Conservation (phyloP, 345 rosid species). For the Sonneratia alba region DNA sequence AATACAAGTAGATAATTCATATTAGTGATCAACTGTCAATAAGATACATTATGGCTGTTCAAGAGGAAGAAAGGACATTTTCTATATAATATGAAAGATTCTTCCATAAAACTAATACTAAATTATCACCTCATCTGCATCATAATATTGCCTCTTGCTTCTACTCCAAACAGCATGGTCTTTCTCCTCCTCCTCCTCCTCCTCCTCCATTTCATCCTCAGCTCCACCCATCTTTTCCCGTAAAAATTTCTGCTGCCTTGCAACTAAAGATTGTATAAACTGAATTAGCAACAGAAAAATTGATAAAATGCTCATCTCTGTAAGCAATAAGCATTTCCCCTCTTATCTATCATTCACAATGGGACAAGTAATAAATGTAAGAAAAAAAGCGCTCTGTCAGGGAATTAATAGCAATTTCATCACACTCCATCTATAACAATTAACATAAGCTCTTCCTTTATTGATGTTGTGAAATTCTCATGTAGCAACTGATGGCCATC, state of each 20-base stretch:
- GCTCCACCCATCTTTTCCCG: conserved; percentile 51
- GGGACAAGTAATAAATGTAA: too few species aligned
- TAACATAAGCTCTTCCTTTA: too few species aligned
- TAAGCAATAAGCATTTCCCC: too few species aligned
- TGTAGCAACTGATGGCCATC: too few species aligned
- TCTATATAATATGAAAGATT: neutral
- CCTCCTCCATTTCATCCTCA: conserved; percentile 63
- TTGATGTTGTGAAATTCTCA: too few species aligned
- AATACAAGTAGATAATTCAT: neutral
- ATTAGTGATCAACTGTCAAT: neutral
- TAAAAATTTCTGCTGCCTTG: conserved; percentile 49
- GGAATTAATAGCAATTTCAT: too few species aligned
- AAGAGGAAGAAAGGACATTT: too few species aligned
- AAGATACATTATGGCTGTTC: neutral
- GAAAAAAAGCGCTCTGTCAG: too few species aligned
- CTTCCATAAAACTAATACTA: neutral
- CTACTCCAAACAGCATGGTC: conserved; percentile 43
- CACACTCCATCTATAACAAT: too few species aligned
- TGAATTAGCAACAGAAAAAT: neutral
- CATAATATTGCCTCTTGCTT: conserved; percentile 26
- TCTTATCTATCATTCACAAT: too few species aligned
- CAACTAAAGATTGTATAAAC: conserved; percentile 29
- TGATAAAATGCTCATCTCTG: too few species aligned
- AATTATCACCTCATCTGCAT: conserved; percentile 54
- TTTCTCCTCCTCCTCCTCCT: conserved; percentile 40